Evolutionary conservation across 1,284 basidiomycete species (phyloP), one percentile per base, ranked within the genome.

Genomic region (Cutaneotrichosporon sp.): DNA sequence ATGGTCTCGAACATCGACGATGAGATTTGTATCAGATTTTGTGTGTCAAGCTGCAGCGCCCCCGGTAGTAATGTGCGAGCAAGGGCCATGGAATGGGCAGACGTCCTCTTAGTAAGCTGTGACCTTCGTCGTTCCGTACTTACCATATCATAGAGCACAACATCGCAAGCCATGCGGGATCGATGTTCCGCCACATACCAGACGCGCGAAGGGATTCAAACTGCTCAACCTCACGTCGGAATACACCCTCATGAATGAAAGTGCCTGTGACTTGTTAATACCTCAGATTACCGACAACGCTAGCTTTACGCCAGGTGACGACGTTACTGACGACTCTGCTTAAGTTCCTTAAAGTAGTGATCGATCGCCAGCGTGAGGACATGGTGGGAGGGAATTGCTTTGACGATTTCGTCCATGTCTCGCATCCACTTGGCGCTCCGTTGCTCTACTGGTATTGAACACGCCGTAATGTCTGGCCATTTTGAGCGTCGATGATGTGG

Each of bases 261-360:
- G 38, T 41, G 14, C 38, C 38, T 41, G 38, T 3, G 35, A 22
- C 10, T 38, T 10, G 24, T 16, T 22, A 17, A 17, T 24, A 22
- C 20, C 22, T n/a, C 14, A 24, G n/a, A n/a, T n/a, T n/a, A n/a
- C n/a, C n/a, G n/a, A n/a, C n/a, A n/a, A n/a, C n/a, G n/a, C n/a
- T n/a, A n/a, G n/a, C n/a, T n/a, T n/a, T n/a, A n/a, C n/a, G n/a
- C n/a, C n/a, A n/a, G n/a, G n/a, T n/a, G n/a, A n/a, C n/a, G n/a
- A n/a, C n/a, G n/a, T n/a, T n/a, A 14, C 38, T 25, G 5, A 41
- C 38, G 11, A 24, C 38, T 25, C 22, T 41, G 38, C 24, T 41
- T 41, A 22, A 41, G 22, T 41, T 41, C 38, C 26, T 41, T 41
- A 25, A 41, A 41, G 38, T 41, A 41, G 22, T 41, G 38, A 24